Evolutionary conservation across 164 flowering plant genomes (phyloP), one percentile per base, ranked within the genome.

Genomic region (Vitis amurensis): DNA sequence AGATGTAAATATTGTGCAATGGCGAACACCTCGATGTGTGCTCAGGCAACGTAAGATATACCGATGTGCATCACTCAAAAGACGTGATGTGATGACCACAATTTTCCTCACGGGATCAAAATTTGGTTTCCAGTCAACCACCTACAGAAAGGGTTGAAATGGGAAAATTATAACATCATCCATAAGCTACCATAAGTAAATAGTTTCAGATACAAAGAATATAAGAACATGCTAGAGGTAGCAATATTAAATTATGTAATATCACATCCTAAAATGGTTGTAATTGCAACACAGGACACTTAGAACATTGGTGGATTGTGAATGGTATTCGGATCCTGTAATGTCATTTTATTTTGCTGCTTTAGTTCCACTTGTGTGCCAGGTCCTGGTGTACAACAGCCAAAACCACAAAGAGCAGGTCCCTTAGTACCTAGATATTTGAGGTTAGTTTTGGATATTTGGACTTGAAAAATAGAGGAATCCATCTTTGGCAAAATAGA

Each of bases 61-160:
- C 50, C 99, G 93, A 81, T 95, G 99, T 15, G 91, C 88, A 82
- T 95, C 98, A 82, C 94, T 95, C 50, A 95, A 75, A 57, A 92
- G 85, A 55, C 88, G 91, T 64, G 97, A 86, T 61, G 96, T 90
- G 79, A 95, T 83, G 70, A 91, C 80, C 49, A 88, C 92, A 71
- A 93, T 73, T 81, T 95, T 90, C 71, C 75, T 86, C 23, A 77
- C 84, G 50, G 84, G 73, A 59, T 77, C 82, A 70, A 48, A 56
- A 44, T 68, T 77, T 59, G 85, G 73, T 71, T 79, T 87, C 90
- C 91, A 89, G 76, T 83, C 85, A 75, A 67, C 87, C 53, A 82
- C 97, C 99, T 95, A 71, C 11, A 63, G 15, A 76, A 59, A 37
- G 52, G 72, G 76, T 50, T 30, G 73, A 68, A 12, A 13, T 37